phyloP scores from a whole-genome alignment of 106 monocot genomes.

The Dioscorea zingiberensis region DNA sequence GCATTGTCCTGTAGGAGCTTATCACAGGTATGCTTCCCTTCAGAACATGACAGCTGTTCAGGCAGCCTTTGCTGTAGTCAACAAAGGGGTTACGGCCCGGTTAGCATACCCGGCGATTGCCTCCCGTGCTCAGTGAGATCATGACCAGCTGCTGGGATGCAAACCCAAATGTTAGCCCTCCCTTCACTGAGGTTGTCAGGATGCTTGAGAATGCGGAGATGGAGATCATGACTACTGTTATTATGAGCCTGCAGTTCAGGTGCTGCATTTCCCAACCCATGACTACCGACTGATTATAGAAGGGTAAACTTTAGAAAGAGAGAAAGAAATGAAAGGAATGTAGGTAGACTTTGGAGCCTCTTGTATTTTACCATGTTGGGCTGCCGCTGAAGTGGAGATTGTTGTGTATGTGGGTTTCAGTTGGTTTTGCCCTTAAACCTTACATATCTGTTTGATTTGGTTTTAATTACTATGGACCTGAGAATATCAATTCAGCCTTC shows the following conservation, averaged over 20 bases:
- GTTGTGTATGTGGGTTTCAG: background rate
- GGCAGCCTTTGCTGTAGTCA: constrained; percentile 69
- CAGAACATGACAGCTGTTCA: constrained; percentile 74
- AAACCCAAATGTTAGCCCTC: constrained; percentile 50
- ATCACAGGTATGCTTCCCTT: constrained; percentile 69
- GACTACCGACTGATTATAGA: constrained; percentile 34
- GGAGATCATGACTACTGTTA: constrained; percentile 43
- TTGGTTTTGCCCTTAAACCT: background rate
- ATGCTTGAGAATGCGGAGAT: constrained; percentile 56
- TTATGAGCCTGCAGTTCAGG: constrained; percentile 48
- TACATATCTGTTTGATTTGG: background rate
- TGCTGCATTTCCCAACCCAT: constrained; percentile 61
- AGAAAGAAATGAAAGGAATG: background rate
- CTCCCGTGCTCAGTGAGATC: constrained; percentile 56
- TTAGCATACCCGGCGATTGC: constrained; percentile 51
- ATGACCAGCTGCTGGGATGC: constrained; percentile 73
- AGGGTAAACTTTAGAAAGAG: background rate
- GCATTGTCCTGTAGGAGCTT: constrained; percentile 66
- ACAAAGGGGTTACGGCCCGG: constrained; percentile 53
- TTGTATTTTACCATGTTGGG: background rate
- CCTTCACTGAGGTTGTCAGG: constrained; percentile 47
- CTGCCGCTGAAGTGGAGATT: background rate
- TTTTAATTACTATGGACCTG: background rate
- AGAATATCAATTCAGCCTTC: background rate
- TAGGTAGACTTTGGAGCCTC: background rate